Conservation (phyloP, 1,284 basidiomycete genomes). For the Abortiporus biennis region DNA sequence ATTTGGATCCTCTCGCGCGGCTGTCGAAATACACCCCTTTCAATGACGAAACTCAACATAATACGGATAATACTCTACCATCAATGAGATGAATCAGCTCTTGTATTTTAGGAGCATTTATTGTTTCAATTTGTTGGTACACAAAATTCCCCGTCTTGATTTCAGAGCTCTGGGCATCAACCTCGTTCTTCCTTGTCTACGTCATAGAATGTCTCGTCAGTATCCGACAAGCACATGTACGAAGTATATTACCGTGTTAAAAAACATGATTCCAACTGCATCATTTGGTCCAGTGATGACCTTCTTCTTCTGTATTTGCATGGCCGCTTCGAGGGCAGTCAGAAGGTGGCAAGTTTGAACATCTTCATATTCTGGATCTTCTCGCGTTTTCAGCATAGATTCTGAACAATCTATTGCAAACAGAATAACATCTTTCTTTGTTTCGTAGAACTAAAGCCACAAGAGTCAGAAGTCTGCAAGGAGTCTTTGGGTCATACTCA, state of each 20-base stretch:
- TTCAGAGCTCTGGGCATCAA: constrained; percentile 52
- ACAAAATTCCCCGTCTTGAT: constrained; percentile 73
- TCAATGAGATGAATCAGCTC: constrained; percentile 66
- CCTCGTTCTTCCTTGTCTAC: constrained; percentile 38
- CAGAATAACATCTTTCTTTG: constrained; percentile 77
- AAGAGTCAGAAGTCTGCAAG: constrained; percentile 3
- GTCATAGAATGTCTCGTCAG: neutral
- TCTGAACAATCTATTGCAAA: constrained; percentile 92
- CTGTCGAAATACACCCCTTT: constrained; percentile 30
- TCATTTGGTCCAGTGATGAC: constrained; percentile 85
- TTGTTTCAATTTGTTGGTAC: constrained; percentile 70
- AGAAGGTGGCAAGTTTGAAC: constrained; percentile 60
- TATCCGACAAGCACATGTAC: neutral
- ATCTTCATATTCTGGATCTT: constrained; percentile 58
- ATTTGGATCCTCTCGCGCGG: constrained; percentile 49
- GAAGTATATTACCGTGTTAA: constrained; percentile 75
- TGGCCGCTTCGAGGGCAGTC: constrained; percentile 74
- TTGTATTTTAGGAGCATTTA: constrained; percentile 79
- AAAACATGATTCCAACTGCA: constrained; percentile 84
- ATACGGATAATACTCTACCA: constrained; percentile 35
- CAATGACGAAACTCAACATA: neutral
- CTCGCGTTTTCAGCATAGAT: constrained; percentile 76
- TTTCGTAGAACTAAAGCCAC: constrained; percentile 55
- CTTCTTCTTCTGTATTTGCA: constrained; percentile 85
- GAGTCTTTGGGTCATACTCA: constrained; percentile 25